Conservation (phyloP, 1,139 yeast genomes). For the Candida pseudoviswanathii region DNA sequence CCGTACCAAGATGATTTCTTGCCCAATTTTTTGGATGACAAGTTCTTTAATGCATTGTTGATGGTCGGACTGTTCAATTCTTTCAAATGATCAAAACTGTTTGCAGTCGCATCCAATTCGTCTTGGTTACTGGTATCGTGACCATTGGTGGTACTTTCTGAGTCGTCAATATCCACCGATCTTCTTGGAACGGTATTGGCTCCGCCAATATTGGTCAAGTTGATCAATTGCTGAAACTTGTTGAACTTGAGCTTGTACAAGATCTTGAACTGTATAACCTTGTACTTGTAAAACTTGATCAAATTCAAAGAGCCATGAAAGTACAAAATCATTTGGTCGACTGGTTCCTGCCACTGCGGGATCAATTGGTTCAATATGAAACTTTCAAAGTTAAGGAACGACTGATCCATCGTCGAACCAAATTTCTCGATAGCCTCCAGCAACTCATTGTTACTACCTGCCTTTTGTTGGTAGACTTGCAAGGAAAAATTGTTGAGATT, state of each 20-base stretch:
- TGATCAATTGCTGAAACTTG: slow-evolving; percentile 42
- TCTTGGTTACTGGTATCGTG: slow-evolving; percentile 9
- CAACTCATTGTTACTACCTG: slow-evolving; percentile 23
- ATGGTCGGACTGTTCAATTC: slow-evolving; percentile 46
- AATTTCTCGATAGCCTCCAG: slow-evolving; percentile 44
- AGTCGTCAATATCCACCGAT: slow-evolving; percentile 2
- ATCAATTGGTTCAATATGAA: slow-evolving; percentile 37
- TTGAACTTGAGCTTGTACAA: slow-evolving; percentile 43
- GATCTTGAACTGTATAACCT: slow-evolving; percentile 45
- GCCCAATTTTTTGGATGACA: slow-evolving; percentile 25
- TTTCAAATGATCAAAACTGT: slow-evolving; percentile 29
- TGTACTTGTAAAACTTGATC: slow-evolving; percentile 48
- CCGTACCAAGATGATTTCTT: slow-evolving; percentile 51
- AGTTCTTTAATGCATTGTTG: slow-evolving; percentile 35
- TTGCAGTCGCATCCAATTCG: slow-evolving; percentile 10
- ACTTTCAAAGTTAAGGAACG: slow-evolving; percentile 43
- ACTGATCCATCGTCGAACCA: slow-evolving; percentile 48
- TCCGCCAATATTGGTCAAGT: slow-evolving; percentile 21
- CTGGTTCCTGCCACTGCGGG: slow-evolving; percentile 52
- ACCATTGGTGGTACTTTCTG: slow-evolving; percentile 13
- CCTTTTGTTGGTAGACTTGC: slow-evolving; percentile 38
- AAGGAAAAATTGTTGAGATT: slow-evolving; percentile 50
- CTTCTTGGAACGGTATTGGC: slow-evolving; percentile 3
- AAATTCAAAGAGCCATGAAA: slow-evolving; percentile 40
- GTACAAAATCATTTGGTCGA: slow-evolving; percentile 45